Evolutionary conservation across 352 stramenopile species (phyloP).

Genomic region (Phytophthora crassamura): DNA sequence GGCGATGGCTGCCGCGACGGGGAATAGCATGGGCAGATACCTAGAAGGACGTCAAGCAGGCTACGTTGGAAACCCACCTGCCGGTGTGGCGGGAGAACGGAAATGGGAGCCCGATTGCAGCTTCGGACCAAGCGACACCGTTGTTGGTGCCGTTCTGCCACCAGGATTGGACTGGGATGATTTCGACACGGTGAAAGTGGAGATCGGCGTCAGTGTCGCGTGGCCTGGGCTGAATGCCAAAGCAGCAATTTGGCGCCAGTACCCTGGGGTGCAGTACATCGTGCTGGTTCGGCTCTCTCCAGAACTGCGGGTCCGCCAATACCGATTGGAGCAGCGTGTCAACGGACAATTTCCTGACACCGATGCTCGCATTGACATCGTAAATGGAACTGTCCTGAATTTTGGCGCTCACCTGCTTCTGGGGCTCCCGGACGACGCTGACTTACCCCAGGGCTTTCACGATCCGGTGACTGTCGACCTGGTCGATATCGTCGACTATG

Average conservation of each 20-base stretch:
- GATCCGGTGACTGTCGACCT: background rate
- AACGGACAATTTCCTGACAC: background rate
- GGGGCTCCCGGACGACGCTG: background rate
- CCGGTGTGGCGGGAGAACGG: no score
- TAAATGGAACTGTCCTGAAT: no score
- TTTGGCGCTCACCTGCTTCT: background rate
- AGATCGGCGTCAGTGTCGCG: background rate
- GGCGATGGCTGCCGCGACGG: constrained; percentile 28
- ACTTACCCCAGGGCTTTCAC: background rate
- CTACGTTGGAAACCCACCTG: no score
- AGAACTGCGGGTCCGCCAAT: no score
- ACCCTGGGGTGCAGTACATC: background rate
- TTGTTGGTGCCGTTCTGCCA: no score
- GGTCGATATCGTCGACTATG: no score
- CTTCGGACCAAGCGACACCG: background rate
- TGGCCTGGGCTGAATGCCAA: background rate
- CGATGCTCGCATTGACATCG: no score
- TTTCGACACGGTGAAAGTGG: no score
- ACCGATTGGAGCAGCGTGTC: no score
- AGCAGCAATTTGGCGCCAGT: background rate
- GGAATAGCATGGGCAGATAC: constrained; percentile 17
- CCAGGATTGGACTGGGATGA: no score
- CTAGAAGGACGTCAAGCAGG: no score
- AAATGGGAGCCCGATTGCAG: background rate
- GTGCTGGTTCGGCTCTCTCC: background rate